Percentiles rank a stretch among this genome's conserved stretches.
These are phyloP conservation scores for Pleurotus citrinopileatus DNA, from an alignment of 768 basidiomycete species.

Conservation along the genomic window DNA sequence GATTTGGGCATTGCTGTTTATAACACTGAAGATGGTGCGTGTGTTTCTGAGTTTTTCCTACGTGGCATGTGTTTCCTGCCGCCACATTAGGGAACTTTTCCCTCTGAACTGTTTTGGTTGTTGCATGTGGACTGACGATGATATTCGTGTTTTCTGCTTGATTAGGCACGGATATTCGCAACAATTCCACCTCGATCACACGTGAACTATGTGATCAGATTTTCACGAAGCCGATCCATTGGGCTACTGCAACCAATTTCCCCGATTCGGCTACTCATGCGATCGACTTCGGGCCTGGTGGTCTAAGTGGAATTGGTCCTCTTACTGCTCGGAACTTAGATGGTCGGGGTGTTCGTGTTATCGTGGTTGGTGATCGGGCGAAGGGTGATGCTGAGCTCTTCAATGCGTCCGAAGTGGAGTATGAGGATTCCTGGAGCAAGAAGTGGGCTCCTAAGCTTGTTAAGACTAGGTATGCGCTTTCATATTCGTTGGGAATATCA, in stretches of 20 bases:
- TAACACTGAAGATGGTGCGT: conserved; percentile 88
- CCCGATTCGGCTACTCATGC: conserved; percentile 90
- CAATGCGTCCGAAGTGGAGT: conserved; percentile 56
- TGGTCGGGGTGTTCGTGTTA: conserved; percentile 88
- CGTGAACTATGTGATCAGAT: conserved; percentile 91
- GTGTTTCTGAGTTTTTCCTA: conserved; percentile 10
- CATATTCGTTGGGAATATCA: conserved; percentile 6
- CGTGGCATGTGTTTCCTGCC: conserved; percentile 16
- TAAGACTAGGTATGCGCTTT: conserved; percentile 82
- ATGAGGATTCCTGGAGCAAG: conserved; percentile 90
- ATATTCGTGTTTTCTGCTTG: conserved; percentile 6
- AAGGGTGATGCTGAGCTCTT: conserved; percentile 89
- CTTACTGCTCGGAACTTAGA: conserved; percentile 89
- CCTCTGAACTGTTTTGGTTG: not conserved
- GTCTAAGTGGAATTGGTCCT: conserved; percentile 88
- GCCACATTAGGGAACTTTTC: not conserved
- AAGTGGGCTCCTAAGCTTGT: conserved; percentile 83
- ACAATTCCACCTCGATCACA: conserved; percentile 68
- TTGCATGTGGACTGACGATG: not conserved
- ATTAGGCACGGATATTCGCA: conserved; percentile 82
- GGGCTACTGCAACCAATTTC: conserved; percentile 88
- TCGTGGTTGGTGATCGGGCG: conserved; percentile 88
- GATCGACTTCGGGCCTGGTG: conserved; percentile 96
- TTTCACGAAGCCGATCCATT: conserved; percentile 89
- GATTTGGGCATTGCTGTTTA: conserved; percentile 84